phyloP scores from a whole-genome alignment of 1,139 yeast species.

The Geotrichum aggregatum region DNA sequence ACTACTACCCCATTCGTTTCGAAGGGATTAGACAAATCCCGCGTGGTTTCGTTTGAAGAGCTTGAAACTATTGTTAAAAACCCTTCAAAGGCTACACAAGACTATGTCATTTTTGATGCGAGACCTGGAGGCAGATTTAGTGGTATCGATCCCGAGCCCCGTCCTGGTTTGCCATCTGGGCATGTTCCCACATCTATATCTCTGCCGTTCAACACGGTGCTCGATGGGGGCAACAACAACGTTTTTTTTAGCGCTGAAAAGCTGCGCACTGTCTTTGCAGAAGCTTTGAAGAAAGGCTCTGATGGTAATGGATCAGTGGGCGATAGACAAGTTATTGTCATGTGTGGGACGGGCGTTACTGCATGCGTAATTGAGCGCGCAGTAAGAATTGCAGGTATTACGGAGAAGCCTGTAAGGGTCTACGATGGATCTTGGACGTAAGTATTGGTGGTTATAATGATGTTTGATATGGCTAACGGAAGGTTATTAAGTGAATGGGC shows the following conservation, averaged over 20 bases:
- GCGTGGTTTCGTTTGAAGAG: conserved; percentile 63
- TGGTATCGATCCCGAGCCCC: conserved; percentile 80
- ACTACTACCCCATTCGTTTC: conserved; percentile 34
- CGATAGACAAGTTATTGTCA: conserved; percentile 64
- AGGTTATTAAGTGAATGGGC: conserved; percentile 39
- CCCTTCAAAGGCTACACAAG: conserved; percentile 43
- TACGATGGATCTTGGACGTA: conserved; percentile 94
- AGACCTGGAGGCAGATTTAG: conserved; percentile 69
- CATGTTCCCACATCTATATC: conserved; percentile 79
- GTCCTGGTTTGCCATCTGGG: conserved; percentile 82
- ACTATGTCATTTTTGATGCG: conserved; percentile 69
- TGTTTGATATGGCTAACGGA: background rate
- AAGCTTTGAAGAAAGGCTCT: conserved; percentile 23
- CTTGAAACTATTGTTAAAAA: conserved; percentile 52
- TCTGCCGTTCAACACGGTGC: conserved; percentile 66
- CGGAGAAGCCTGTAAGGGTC: conserved; percentile 50
- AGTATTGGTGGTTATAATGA: background rate
- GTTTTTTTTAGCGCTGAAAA: conserved; percentile 48
- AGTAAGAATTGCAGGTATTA: conserved; percentile 53
- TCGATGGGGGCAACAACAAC: conserved; percentile 46
- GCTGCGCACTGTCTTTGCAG: conserved; percentile 45
- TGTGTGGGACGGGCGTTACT: conserved; percentile 96
- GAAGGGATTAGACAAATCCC: conserved; percentile 43
- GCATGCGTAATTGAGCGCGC: conserved; percentile 80
- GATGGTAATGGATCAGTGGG: conserved; percentile 26